Evolutionary conservation across 148 eudicot species (phyloP), one percentile per base, ranked within the genome.

Genomic region (Rhododendron ferrugineum): DNA sequence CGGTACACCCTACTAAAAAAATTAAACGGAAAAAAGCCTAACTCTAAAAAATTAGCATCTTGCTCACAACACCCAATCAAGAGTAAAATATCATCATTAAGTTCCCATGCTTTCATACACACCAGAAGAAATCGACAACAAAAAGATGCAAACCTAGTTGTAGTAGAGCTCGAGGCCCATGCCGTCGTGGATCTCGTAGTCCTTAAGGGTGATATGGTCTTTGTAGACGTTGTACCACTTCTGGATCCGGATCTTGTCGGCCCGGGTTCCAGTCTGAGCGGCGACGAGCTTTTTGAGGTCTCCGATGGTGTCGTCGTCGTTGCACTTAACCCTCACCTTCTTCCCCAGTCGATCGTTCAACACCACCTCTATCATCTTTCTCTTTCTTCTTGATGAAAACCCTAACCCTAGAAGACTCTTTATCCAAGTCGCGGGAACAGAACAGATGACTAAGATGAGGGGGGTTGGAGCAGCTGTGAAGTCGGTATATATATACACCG

Each of bases 121-220:
- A 68, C 16, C 44, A 34, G 44, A 73, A 32, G 2, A 73, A 32
- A 34, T 8, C 13, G 40, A 36, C n/a, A 74, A 18, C 46, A 14
- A 9, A 46, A 9, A 37, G 46, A 28, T 2, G 37, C 74, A 28
- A 68, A 84, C 28, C 78, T 82, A 96, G n/a, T 94, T 93, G 94
- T 96, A 96, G 92, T 96, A 96, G 86, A 96, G 97, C 86, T 96
- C 98, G 73, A 96, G 98, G 75, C 98, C 98, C 98, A 96, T 96
- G 90, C 98, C 98, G 77, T 96, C 98, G 79, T 94, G 98, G 76
- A 96, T 94, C 91, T 96, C 98, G 84, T 96, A 96, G 86, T 96
- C 98, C 78, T 79, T 76, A 50, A 96, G 95, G 76, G 98, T 96
- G 82, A 96, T 96, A 77, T 96, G 98, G 78, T 96, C 98, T 85